Percentiles rank a stretch among this genome's conserved stretches.
Evolutionary conservation across 2,329 filamentous ascomycete species (phyloP).

Genomic region (Diaporthe citrichinensis): DNA sequence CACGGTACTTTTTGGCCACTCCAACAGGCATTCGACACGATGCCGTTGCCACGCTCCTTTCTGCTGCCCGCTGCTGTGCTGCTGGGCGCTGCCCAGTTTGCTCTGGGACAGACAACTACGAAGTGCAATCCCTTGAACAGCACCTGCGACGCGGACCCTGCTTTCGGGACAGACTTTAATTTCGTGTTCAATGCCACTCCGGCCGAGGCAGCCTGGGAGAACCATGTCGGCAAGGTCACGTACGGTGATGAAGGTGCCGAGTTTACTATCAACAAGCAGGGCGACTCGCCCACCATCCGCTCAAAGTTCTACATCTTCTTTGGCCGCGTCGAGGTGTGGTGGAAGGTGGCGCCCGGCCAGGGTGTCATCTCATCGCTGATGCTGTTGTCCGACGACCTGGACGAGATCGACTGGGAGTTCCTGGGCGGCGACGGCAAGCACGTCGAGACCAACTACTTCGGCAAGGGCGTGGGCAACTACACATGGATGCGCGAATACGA

Average conservation of each 20-base stretch:
- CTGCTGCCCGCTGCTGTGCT: slow-evolving; percentile 54
- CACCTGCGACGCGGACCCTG: slow-evolving; percentile 79
- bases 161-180: slow-evolving; percentile 74
- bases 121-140: slow-evolving; percentile 81
- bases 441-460: slow-evolving; percentile 83
- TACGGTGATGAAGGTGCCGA: slow-evolving; percentile 76
- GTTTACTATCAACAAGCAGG: slow-evolving; percentile 79
- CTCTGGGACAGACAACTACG: slow-evolving; percentile 80
- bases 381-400: slow-evolving; percentile 85
- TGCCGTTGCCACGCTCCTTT: slow-evolving; percentile 48
- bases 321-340: slow-evolving; percentile 81
- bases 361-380: slow-evolving; percentile 89
- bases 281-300: slow-evolving; percentile 84
- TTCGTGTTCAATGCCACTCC: slow-evolving; percentile 77
- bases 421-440: slow-evolving; percentile 75
- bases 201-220: slow-evolving; percentile 75
- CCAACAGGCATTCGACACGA: slow-evolving; percentile 36
- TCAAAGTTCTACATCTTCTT: slow-evolving; percentile 90
- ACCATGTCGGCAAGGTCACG: slow-evolving; percentile 74
- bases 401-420: slow-evolving; percentile 92
- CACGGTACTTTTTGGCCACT: neutral
- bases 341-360: slow-evolving; percentile 81
- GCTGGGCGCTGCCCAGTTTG: slow-evolving; percentile 60
- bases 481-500: slow-evolving; percentile 74
- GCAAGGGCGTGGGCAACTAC: slow-evolving; percentile 77